Percentiles rank a stretch among this genome's conserved stretches.
Evolutionary conservation across 73 alveolate genomes (phyloP).

Genomic region (Urostyla sp.): DNA sequence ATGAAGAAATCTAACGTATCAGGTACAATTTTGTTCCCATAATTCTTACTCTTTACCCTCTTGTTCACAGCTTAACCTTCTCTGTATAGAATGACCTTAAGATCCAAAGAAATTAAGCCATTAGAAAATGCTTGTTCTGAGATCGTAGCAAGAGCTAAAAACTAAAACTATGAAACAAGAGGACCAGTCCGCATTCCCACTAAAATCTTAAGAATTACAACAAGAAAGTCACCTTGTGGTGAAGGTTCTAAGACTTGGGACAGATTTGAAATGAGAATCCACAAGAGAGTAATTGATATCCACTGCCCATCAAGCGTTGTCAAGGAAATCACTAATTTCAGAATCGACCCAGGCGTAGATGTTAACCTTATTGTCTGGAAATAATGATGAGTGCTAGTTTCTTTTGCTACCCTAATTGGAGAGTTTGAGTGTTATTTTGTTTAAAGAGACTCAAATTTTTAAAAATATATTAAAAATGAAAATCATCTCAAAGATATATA

Average conservation of each 20-base stretch:
- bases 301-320: slow-evolving; percentile 89
- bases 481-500: too few relatives aligned
- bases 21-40: slow-evolving; percentile 28
- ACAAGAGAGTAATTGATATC: slow-evolving; percentile 92
- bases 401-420: too few relatives aligned
- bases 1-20: slow-evolving; percentile 65
- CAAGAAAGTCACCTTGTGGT: slow-evolving; percentile 96
- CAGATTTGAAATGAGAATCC: slow-evolving; percentile 95
- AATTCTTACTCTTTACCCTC: too few relatives aligned
- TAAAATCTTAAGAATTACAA: slow-evolving; percentile 86
- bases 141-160: slow-evolving; percentile 77
- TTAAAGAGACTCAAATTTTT: too few relatives aligned
- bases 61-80: not conserved
- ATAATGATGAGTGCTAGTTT: slow-evolving; percentile 66
- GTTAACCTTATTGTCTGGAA: slow-evolving; percentile 86
- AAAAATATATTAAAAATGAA: too few relatives aligned
- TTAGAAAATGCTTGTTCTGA: slow-evolving; percentile 79
- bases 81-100: slow-evolving; percentile 76
- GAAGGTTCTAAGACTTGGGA: slow-evolving; percentile 97
- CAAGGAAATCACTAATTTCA: slow-evolving; percentile 91
- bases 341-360: slow-evolving; percentile 93
- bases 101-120: slow-evolving; percentile 72
- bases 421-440: too few relatives aligned
- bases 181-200: slow-evolving; percentile 97
- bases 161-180: slow-evolving; percentile 72